A percentile compares a stretch with the other conserved stretches of the same genome.
Conservation (phyloP, 202 grass and related monocot genomes). For the Cymbopogon flexuosus region DNA sequence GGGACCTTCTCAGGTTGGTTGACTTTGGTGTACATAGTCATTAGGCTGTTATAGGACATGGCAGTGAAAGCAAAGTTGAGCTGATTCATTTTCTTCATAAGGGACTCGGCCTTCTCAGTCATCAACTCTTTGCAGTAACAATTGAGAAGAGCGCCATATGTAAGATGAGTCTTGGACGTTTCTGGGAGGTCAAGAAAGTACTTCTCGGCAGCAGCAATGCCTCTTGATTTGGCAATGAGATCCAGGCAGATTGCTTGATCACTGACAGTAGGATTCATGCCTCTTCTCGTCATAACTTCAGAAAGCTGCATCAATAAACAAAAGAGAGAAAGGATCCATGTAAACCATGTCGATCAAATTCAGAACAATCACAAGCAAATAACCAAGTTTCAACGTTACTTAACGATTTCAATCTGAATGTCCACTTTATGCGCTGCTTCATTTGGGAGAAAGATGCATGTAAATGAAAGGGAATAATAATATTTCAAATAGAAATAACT, state of each 20-base stretch:
- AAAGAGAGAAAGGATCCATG: neutral
- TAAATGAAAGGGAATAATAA: constrained; percentile 13
- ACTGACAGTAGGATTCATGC: constrained; percentile 79
- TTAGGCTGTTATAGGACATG: constrained; percentile 93
- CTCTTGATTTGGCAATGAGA: constrained; percentile 72
- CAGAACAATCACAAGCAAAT: neutral
- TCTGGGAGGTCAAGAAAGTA: constrained; percentile 91
- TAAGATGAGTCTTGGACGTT: constrained; percentile 78
- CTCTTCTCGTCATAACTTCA: constrained; percentile 69
- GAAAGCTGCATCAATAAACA: constrained; percentile 46
- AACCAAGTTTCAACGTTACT: neutral
- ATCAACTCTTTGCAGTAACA: constrained; percentile 84
- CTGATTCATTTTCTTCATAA: constrained; percentile 89
- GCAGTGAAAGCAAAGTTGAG: constrained; percentile 75
- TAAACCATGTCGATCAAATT: neutral
- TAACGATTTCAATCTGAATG: neutral
- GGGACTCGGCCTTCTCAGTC: constrained; percentile 59
- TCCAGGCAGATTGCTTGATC: constrained; percentile 85
- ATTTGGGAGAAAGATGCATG: neutral
- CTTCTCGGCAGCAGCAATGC: constrained; percentile 80
- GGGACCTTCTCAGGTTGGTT: constrained; percentile 70
- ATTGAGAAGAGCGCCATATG: constrained; percentile 84
- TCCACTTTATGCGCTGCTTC: constrained; percentile 9
- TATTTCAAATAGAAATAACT: constrained; percentile 3
- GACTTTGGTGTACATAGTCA: constrained; percentile 74